Base-by-base conservation (phyloP, 169 alveolate species). In the Cryptosporidium viatorum region DNA sequence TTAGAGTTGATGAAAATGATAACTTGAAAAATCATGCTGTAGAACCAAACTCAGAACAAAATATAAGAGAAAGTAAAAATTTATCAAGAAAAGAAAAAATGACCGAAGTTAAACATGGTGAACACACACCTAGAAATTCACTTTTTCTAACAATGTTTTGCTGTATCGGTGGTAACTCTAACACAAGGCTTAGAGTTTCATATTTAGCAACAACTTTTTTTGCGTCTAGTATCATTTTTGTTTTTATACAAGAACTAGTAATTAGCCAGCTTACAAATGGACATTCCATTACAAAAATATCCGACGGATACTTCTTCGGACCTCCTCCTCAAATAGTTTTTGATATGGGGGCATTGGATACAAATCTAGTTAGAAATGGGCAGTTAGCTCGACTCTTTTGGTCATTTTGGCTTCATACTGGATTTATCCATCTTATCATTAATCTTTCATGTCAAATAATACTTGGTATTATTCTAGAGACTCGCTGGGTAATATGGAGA, bases 401-500 rank as follows among this genome's bases (percentile, higher is more conserved):
- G 89, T 80, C 89, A 45, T 80, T 80, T 35, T 80, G 89, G 89
- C 62, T 80, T 10, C 89, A 80, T 23, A 80, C 89, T 7, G 89
- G 89, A 9, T 45, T 80, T 37, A 37, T 80, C 18, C 89, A 80
- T 29, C 67, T 80, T 14, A 3, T 45, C 12, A 80, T 80, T 62
- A 80, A 80, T 62, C 80, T 80, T 48, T 45, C 75, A 37, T 45
- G 89, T 43, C 89, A 80, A 67, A 31, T 80, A 45, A 43, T 65
- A 39, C 75, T 80, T 21, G 89, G 89, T 1, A 65, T 80, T 21
- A 80, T 80, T 18, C 68, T 80, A 14, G 89, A 80, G 55, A 80
- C 89, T 43, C 89, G 89, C 26, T 80, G 89, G 89, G 89, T 80
- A 23, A 48, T 80, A 39, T 80, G 89, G 89, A 59, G 89, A 21